Base-by-base conservation (phyloP, 2,329 filamentous ascomycete species). In the Fusarium xylarioides region DNA sequence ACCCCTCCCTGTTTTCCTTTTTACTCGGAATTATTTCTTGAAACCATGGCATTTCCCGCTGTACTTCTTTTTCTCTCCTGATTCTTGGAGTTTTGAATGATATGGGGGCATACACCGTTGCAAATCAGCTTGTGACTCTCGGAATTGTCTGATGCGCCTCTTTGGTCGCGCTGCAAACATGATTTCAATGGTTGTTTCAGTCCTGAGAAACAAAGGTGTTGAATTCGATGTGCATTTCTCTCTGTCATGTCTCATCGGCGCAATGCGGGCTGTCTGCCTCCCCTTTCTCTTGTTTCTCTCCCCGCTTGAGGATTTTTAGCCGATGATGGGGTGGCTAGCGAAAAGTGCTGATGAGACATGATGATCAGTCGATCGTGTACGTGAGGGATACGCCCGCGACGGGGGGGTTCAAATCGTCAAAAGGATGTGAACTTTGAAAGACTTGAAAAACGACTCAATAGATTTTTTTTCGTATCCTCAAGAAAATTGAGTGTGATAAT, bases 381-480 rank as follows among this genome's bases (percentile, higher is more conserved):
- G 37, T 58, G 47, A 47, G 35, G 55, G 44, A 61, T 55, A 65
- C 26, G 49, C 46, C 23, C 37, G 42, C 37, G 14, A 52, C 62
- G 44, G 56, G 67, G 67, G 21, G 68, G 52, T 49, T 56, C 60
- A 74, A 60, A 70, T 74, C 70, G 55, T 57, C 55, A 63, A 50
- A 64, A 34, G 63, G 62, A 69, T 66, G 60, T 50, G 68, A 66
- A 63, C 50, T 62, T 60, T 52, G 63, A 59, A 75, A 77, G 65
- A 73, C 67, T 60, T 75, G 34, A 76, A 77, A 77, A 76, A 73
- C 43, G 66, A 70, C 30, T 63, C 72, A 76, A 77, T 78, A 78
- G 76, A 77, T 74, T 74, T 74, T 75, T 60, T 65, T 76, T 47
- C 19, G n/a, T 68, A 68, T 70, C 73, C 35, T 57, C 68, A 44